phyloP scores from a whole-genome alignment of 1,284 basidiomycete genomes.

The Trichosporon sp. region DNA sequence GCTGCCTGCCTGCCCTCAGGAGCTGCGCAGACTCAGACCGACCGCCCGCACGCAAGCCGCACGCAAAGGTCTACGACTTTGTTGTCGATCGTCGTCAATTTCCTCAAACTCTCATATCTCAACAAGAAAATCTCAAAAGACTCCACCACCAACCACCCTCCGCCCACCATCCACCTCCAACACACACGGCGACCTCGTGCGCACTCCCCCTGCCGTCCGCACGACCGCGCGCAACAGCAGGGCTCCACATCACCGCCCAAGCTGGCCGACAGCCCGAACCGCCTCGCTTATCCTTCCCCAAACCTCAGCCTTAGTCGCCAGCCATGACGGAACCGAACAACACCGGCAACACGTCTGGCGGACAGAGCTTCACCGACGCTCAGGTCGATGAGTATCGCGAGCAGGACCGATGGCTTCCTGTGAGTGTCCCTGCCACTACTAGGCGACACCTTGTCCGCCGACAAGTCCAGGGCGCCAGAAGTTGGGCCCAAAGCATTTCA shows the following conservation, averaged over 20 bases:
- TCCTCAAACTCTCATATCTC: conserved; percentile 15
- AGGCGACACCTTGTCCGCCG: neutral
- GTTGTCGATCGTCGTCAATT: conserved; percentile 14
- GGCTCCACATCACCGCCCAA: neutral
- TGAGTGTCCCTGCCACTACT: conserved; percentile 56
- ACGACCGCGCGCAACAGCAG: neutral
- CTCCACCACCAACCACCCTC: neutral
- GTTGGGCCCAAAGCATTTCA: neutral
- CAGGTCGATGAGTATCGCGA: conserved; percentile 89
- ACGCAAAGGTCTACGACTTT: neutral
- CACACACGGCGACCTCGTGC: neutral
- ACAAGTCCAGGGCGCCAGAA: no score
- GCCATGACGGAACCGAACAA: conserved; percentile 16
- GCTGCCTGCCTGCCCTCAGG: neutral
- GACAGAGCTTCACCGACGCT: conserved; percentile 71
- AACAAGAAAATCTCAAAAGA: neutral
- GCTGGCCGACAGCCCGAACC: neutral
- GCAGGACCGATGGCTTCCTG: conserved; percentile 87
- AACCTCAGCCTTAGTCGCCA: neutral
- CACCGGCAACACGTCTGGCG: conserved; percentile 7
- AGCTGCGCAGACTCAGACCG: neutral
- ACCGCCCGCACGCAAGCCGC: neutral
- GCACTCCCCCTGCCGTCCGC: neutral
- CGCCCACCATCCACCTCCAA: conserved; percentile 2
- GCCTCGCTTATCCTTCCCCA: conserved; percentile 10